phyloP scores from a whole-genome alignment of 208 protist genomes.

The Leishmania major region DNA sequence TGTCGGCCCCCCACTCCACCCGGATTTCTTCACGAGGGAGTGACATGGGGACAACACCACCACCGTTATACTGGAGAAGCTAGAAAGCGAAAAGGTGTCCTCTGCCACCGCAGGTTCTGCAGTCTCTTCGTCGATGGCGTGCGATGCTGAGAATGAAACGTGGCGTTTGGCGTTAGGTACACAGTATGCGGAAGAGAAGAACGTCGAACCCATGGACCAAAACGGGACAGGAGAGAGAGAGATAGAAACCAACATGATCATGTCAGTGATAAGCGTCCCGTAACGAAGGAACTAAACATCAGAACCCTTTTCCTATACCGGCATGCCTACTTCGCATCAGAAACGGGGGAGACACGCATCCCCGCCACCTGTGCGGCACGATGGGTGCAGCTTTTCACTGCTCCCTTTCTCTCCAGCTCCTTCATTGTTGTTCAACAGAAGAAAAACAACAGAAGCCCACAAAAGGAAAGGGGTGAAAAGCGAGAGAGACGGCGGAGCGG shows the following conservation, averaged over 20 bases:
- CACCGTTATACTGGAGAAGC: neutral
- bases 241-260: neutral
- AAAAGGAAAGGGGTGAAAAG: neutral
- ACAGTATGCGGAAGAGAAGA: neutral
- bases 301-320: neutral
- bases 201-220: neutral
- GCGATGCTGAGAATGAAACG: neutral
- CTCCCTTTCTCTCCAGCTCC: neutral
- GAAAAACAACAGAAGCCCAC: neutral
- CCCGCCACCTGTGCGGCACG: neutral
- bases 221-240: neutral
- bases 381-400: neutral
- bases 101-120: neutral
- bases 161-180: neutral
- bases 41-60: slow-evolving; percentile 8
- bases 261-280: neutral
- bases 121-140: too few relatives aligned
- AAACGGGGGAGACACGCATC: neutral
- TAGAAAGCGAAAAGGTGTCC: neutral
- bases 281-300: neutral
- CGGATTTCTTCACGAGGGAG: neutral
- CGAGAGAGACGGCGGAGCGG: neutral
- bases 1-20: slow-evolving; percentile 8
- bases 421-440: neutral
- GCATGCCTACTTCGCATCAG: neutral